A percentile compares a stretch with the other conserved stretches of the same genome.
Conservation (phyloP, 768 basidiomycete species). For the Leccinellum rugosiceps region DNA sequence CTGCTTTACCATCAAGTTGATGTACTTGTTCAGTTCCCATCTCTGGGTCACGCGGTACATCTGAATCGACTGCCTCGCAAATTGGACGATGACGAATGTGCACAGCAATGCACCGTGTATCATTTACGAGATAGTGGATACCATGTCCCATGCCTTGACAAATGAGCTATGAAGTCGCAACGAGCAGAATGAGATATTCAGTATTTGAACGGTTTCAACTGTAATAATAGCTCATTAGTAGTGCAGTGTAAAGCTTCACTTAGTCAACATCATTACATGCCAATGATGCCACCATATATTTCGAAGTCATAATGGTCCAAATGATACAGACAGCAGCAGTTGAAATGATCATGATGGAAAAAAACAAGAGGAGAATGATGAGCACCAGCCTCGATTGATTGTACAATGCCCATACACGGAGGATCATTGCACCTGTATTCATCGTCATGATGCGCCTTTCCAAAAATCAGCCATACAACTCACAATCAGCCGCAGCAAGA, state of each 20-base stretch:
- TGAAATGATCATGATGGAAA: neutral
- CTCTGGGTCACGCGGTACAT: neutral
- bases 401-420: neutral
- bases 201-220: neutral
- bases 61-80: neutral
- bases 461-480: neutral
- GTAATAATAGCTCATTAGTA: neutral
- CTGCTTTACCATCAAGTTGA: neutral
- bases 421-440: neutral
- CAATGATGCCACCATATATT: neutral
- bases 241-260: neutral
- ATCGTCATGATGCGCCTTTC: neutral
- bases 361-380: neutral
- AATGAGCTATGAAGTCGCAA: neutral
- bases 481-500: neutral
- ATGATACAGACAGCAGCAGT: neutral
- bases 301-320: neutral
- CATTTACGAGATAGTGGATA: neutral
- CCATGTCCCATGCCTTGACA: neutral
- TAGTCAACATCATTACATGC: neutral
- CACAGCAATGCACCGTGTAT: neutral
- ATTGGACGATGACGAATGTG: neutral
- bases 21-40: neutral
- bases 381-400: neutral
- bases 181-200: neutral